A percentile compares a stretch with the other conserved stretches of the same genome.
Evolutionary conservation across 179 eudicot species (phyloP).

Genomic region (Heliamphora pulchella): DNA sequence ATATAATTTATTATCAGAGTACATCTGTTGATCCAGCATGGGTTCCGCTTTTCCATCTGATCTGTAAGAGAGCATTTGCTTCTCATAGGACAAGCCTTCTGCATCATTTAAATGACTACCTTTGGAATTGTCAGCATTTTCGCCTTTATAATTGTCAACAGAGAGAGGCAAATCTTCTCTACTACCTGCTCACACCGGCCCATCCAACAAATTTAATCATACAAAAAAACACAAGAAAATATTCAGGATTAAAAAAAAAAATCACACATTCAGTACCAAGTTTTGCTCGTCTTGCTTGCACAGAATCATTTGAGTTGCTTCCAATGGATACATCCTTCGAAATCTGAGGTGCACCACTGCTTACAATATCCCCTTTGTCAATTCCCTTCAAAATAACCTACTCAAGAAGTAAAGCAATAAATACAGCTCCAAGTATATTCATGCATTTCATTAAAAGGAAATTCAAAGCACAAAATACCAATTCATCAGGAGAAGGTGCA

Average conservation of each 20-base stretch:
- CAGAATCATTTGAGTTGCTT: constrained; percentile 51
- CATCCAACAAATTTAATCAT: constrained; percentile 11
- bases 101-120: constrained; percentile 28
- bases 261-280: constrained; percentile 41
- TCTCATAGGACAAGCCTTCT: constrained; percentile 35
- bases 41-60: constrained; percentile 30
- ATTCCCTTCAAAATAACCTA: constrained; percentile 79
- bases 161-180: constrained; percentile 57
- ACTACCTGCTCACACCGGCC: constrained; percentile 40
- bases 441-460: not conserved
- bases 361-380: constrained; percentile 77
- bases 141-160: constrained; percentile 43
- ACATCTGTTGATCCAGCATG: constrained; percentile 28
- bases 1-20: constrained; percentile 29
- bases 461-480: constrained; percentile 38
- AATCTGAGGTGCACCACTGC: constrained; percentile 81
- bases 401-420: constrained; percentile 16
- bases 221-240: not conserved
- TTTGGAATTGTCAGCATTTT: constrained; percentile 30
- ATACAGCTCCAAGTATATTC: constrained; percentile 13
- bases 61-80: constrained; percentile 31
- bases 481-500: constrained; percentile 71
- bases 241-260: not conserved
- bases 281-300: constrained; percentile 48
- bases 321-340: constrained; percentile 79